Evolutionary conservation across 148 eudicot genomes (phyloP).

Genomic region (Pouteria glomerata): DNA sequence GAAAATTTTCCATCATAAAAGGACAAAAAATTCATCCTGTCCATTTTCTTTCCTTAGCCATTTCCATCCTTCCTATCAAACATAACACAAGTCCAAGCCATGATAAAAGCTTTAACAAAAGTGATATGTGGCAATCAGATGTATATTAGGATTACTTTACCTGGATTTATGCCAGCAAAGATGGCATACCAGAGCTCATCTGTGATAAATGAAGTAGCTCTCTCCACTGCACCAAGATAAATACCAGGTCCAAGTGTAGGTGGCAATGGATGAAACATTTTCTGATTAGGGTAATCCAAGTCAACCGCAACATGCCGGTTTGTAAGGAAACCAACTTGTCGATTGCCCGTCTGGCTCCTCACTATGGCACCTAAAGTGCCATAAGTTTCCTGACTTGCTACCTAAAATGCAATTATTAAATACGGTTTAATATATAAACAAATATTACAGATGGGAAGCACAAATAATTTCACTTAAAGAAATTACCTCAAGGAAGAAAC

Average conservation of each 20-base stretch:
- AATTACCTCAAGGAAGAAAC: conserved; percentile 4
- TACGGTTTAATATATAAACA: not conserved
- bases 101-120: too few species aligned
- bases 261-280: conserved; percentile 98
- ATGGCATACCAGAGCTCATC: conserved; percentile 97
- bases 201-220: conserved; percentile 96
- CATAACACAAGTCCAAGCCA: too few species aligned
- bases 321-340: conserved; percentile 94
- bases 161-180: conserved; percentile 94
- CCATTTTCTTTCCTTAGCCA: too few species aligned
- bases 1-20: too few species aligned
- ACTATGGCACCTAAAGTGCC: conserved; percentile 97
- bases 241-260: conserved; percentile 98
- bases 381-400: conserved; percentile 93
- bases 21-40: too few species aligned
- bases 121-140: not conserved
- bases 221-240: conserved; percentile 91
- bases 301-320: conserved; percentile 96
- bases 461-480: not conserved
- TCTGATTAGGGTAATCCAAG: conserved; percentile 90
- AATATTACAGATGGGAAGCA: not conserved
- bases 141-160: conserved; percentile 28
- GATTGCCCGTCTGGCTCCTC: conserved; percentile 87
- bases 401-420: conserved; percentile 30
- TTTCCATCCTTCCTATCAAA: too few species aligned